Evolutionary conservation across 371 early-diverging fungal species (phyloP).

Genomic region (Mortierella sp.): DNA sequence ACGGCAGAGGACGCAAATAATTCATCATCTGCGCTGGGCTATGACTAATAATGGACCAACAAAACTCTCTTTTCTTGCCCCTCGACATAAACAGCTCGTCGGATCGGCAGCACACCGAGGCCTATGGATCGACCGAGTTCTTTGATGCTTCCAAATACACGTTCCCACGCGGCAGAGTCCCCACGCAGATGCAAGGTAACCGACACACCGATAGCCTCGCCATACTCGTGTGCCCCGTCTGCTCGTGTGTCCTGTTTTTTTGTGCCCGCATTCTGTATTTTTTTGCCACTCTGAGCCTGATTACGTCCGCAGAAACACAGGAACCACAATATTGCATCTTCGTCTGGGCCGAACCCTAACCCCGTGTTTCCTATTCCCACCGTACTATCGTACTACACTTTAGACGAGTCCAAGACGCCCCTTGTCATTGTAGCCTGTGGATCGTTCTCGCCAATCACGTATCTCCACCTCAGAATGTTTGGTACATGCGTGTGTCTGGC

Average conservation of each 20-base stretch:
- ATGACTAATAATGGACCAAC: conserved; percentile 34
- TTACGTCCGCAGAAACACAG: too few relatives aligned
- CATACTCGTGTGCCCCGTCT: too few relatives aligned
- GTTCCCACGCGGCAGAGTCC: conserved; percentile 44
- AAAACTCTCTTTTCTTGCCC: conserved; percentile 17
- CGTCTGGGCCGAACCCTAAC: too few relatives aligned
- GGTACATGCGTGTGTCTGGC: conserved; percentile 64
- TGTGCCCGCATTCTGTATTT: background rate
- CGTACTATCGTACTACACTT: too few relatives aligned
- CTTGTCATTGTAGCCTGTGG: conserved; percentile 97
- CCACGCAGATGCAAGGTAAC: conserved; percentile 44
- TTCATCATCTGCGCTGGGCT: background rate
- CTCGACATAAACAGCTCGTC: conserved; percentile 31
- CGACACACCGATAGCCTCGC: conserved; percentile 2
- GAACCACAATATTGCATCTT: too few relatives aligned
- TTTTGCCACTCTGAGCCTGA: too few relatives aligned
- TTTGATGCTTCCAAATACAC: conserved; percentile 50
- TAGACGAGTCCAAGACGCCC: conserved; percentile 86
- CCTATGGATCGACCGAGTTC: conserved; percentile 49
- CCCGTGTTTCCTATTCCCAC: too few relatives aligned
- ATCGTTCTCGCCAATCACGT: conserved; percentile 97
- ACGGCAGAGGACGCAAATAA: background rate
- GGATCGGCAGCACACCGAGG: conserved; percentile 51
- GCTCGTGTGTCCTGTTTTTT: background rate
- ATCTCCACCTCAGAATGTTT: conserved; percentile 97